A percentile compares a stretch with the other conserved stretches of the same genome.
Evolutionary conservation across 2,329 filamentous ascomycete species (phyloP).

Genomic region (Dothideomycetidae sp.): DNA sequence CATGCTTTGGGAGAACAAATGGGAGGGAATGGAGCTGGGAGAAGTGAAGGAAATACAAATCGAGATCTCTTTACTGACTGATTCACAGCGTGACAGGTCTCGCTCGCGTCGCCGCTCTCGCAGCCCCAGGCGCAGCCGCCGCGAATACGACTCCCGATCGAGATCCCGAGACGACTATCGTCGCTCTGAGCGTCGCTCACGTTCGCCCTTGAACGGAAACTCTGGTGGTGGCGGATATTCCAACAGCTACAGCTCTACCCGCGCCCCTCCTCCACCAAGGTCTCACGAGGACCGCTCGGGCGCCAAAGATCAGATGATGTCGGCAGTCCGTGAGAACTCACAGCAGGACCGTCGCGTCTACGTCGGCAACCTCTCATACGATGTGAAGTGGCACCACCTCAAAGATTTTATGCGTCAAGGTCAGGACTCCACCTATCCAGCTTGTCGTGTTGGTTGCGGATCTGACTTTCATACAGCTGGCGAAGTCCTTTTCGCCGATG

Average conservation of each 20-base stretch:
- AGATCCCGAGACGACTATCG: slow-evolving; percentile 53
- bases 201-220: slow-evolving; percentile 72
- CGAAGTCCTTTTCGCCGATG: slow-evolving; percentile 98
- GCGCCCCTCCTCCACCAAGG: slow-evolving; percentile 31
- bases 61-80: slow-evolving; percentile 6
- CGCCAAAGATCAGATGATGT: slow-evolving; percentile 92
- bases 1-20: too few species aligned
- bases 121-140: slow-evolving; percentile 38
- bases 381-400: slow-evolving; percentile 99
- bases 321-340: slow-evolving; percentile 79
- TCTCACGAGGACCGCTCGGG: slow-evolving; percentile 70
- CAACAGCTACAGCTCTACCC: slow-evolving; percentile 35
- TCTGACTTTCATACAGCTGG: slow-evolving; percentile 52
- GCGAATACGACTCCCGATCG: slow-evolving; percentile 52
- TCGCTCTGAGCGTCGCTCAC: slow-evolving; percentile 42
- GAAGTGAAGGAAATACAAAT: not conserved
- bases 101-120: slow-evolving; percentile 52
- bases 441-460: slow-evolving; percentile 17
- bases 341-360: slow-evolving; percentile 99
- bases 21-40: too few species aligned
- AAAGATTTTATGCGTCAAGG: slow-evolving; percentile 99
- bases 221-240: slow-evolving; percentile 58
- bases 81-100: slow-evolving; percentile 62
- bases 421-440: slow-evolving; percentile 36
- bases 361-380: slow-evolving; percentile 96